Base-by-base conservation (phyloP, 2,329 filamentous ascomycete genomes). In the Aspergillus sergii region DNA sequence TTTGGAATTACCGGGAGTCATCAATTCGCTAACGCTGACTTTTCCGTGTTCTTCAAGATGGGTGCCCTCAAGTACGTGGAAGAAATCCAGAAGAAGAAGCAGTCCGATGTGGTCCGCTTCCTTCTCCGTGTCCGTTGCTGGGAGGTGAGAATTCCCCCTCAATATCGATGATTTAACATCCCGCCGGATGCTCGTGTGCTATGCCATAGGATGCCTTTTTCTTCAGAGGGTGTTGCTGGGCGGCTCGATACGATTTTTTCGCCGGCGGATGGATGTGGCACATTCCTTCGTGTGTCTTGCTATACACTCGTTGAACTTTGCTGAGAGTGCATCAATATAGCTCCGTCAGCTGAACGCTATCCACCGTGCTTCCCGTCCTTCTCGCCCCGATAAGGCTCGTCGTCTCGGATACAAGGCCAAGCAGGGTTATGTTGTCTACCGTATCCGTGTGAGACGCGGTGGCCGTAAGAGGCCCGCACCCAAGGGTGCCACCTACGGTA, bases 81-180 rank as follows among this genome's bases (percentile, higher is more conserved):
- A 90, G 95, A 99, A 90, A 91, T 99, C 88, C 93, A 97, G 85
- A 98, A 99, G 93, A 97, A 97, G 93, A 99, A 99, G 93, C 95
- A 99, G 91, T 97, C 93, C 84, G 95, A 99, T 89, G 91, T 99
- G 82, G 92, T 98, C 88, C 94, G 94, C 88, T 99, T 99, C 90
- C 91, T 99, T 86, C 93, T 97, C 85, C 94, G 93, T 84, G 93
- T 97, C 82, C 94, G 95, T 87, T 99, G 95, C 94, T 99, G 95
- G 95, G 95, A 99, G 92, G 94, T 84, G 81, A 83, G 81, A 79
- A 76, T 71, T 66, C 73, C 72, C 71, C 72, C 68, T 70, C 69
- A 67, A 68, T 69, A 70, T 72, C 75, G 72, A 75, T 71, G 64
- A 67, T 74, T 74, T 75, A 71, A 76, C 71, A 75, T 75, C 71